Evolutionary conservation across 2,329 filamentous ascomycete genomes (phyloP), one percentile per base, ranked within the genome.

Genomic region (Microsporum audouinii): DNA sequence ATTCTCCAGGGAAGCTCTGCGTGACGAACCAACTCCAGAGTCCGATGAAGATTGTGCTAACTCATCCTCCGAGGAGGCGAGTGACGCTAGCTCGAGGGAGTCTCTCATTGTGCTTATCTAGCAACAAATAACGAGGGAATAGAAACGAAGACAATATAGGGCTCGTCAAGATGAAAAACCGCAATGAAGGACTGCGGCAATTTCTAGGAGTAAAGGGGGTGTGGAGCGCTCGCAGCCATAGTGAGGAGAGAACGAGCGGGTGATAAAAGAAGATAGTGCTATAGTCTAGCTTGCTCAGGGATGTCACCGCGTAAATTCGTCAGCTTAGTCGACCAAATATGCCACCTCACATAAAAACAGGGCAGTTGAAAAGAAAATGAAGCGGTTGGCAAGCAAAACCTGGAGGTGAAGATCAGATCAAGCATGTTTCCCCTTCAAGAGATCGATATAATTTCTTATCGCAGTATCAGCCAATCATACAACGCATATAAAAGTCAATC

Each of bases 51-150:
- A 80, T 61, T 87, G 83, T 14, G 87, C 81, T 81, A 56, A 77
- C 6, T 36, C 81, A 57, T 82, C 83, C 64, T 81, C 83, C 66
- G 88, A 91, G 64, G 90, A 95, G 63, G 92, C 94, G 65, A 99
- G 85, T 59, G 91, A 96, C 63, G 91, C 94, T 62, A 99, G 87
- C 79, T 99, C 94, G 70, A 99, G 85, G 55, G 92, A 97, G 80
- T 99, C 94, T 77, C 94, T 89, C 57, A 59, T 59, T 38, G 39
- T 31, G 41, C 27, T 51, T 23, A 36, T 36, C 36, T 31, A 41
- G 36, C 47, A 33, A n/a, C 57, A 45, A 49, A 49, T 12, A 49
- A 17, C n/a, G 7, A 34, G 33, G 41, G 41, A 38, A 36, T 33
- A n/a, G 10, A 36, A 43, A 31, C 27, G 14, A 7, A 12, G 29